Evolutionary conservation across 1,139 yeast species (phyloP).

Genomic region (Schwanniomyces etchellsii): DNA sequence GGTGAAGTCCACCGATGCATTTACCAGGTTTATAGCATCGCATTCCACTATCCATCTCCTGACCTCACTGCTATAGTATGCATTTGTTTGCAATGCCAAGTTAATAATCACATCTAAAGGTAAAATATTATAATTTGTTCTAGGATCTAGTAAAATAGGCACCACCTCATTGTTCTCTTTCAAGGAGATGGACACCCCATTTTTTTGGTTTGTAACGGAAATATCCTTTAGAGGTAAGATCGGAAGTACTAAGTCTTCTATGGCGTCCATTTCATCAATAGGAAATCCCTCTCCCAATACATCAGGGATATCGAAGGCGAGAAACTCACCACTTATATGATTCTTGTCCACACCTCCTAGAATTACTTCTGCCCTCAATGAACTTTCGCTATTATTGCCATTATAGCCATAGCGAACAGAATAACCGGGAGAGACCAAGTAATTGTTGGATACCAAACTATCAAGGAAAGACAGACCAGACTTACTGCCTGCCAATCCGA

Average conservation of each 20-base stretch:
- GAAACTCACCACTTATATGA: slow-evolving; percentile 40
- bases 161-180: slow-evolving; percentile 26
- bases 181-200: slow-evolving; percentile 30
- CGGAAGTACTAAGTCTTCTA: slow-evolving; percentile 34
- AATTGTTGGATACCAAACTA: slow-evolving; percentile 20
- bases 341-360: slow-evolving; percentile 55
- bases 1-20: slow-evolving; percentile 51
- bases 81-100: slow-evolving; percentile 71
- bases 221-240: slow-evolving; percentile 53
- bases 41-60: slow-evolving; percentile 69
- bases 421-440: slow-evolving; percentile 46
- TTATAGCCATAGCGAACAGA: slow-evolving; percentile 43
- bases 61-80: slow-evolving; percentile 48
- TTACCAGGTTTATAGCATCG: slow-evolving; percentile 24
- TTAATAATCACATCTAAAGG: slow-evolving; percentile 59
- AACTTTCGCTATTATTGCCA: slow-evolving; percentile 7
- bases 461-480: slow-evolving; percentile 39
- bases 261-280: slow-evolving; percentile 15
- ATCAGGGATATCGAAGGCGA: slow-evolving; percentile 41
- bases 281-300: slow-evolving; percentile 21
- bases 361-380: slow-evolving; percentile 34
- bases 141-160: slow-evolving; percentile 61
- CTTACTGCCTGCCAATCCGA: slow-evolving; percentile 48
- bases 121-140: slow-evolving; percentile 46
- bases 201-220: slow-evolving; percentile 38